phyloP scores from a whole-genome alignment of 345 rosid species.

The Arabis alpina region DNA sequence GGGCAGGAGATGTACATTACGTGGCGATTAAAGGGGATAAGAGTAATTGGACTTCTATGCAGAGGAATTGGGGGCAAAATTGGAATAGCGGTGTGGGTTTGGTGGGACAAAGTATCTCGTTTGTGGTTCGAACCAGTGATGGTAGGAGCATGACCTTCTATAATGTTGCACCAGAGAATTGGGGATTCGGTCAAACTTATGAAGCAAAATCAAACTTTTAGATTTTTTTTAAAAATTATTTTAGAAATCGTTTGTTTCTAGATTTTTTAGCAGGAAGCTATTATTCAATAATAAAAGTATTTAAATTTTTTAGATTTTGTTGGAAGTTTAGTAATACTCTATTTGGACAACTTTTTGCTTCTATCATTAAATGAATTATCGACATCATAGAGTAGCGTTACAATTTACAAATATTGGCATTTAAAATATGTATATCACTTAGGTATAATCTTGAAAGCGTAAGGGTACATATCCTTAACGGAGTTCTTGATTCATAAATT shows the following conservation, averaged over 20 bases:
- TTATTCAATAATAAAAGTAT: background rate
- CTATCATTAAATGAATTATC: background rate
- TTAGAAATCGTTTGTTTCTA: background rate
- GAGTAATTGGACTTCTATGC: constrained; percentile 49
- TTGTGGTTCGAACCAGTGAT: constrained; percentile 51
- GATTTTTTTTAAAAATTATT: background rate
- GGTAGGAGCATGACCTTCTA: constrained; percentile 37
- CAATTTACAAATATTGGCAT: too few relatives aligned
- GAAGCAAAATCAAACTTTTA: constrained; percentile 53
- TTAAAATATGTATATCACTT: too few relatives aligned
- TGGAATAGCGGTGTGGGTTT: constrained; percentile 44
- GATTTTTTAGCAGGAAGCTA: background rate
- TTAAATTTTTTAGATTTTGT: too few relatives aligned
- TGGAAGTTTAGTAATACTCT: too few relatives aligned
- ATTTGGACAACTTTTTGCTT: background rate
- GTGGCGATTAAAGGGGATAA: constrained; percentile 50
- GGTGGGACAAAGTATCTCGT: constrained; percentile 55
- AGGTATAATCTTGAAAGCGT: too few relatives aligned
- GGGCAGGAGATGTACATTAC: constrained; percentile 52
- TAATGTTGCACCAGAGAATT: constrained; percentile 43
- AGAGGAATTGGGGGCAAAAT: constrained; percentile 63
- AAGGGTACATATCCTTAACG: too few relatives aligned
- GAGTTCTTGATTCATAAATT: too few relatives aligned
- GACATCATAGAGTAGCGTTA: background rate
- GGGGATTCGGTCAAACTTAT: constrained; percentile 56